Evolutionary conservation across 148 eudicot genomes (phyloP), one percentile per base, ranked within the genome.

Genomic region (Chenopodium berlandieri): DNA sequence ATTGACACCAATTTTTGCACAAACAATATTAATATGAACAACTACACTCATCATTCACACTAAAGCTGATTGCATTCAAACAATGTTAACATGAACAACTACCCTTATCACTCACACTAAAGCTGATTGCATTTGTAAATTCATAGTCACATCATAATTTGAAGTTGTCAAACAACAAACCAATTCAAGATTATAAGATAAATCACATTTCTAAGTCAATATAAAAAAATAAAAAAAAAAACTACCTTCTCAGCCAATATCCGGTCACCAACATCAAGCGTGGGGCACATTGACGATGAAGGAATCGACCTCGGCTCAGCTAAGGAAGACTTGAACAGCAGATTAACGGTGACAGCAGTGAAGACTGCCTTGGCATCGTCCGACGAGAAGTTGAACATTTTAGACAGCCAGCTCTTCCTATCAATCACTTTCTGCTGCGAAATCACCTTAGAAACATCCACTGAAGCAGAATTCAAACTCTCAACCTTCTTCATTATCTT

Each of bases 281-380:
- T 94, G 16, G 98, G 98, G 76, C 20, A 80, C 98, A 94, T 94
- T 25, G 98, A 94, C 23, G 90, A 23, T 5, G 98, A 86, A 5
- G 98, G 98, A 73, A 94, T 94, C 8, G 97, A 93, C 70, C 94
- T 87, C 0, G 98, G 94, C 86, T 93, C 95, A 0, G 94, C 98
- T 87, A 94, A 89, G 3, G 90, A 84, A 0, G 97, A 93, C 14
- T 87, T 86, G 69, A 86, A 93, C 54, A 94, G 82, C 63, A 94
- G 54, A 22, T 85, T 89, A 54, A 94, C 98, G 3, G 95, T 93
- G 32, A 90, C 83, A 6, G 95, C 97, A 25, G 98, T 93, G 46
- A 93, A 89, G 37, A 86, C 94, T 0, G 98, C 97, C 86, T 84
- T 94, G 0, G 97, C 95, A 85, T 93, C 97, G 40, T 93, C 97